Conservation (phyloP, 495 filamentous ascomycete genomes). For the Lasiosphaeria hispida region DNA sequence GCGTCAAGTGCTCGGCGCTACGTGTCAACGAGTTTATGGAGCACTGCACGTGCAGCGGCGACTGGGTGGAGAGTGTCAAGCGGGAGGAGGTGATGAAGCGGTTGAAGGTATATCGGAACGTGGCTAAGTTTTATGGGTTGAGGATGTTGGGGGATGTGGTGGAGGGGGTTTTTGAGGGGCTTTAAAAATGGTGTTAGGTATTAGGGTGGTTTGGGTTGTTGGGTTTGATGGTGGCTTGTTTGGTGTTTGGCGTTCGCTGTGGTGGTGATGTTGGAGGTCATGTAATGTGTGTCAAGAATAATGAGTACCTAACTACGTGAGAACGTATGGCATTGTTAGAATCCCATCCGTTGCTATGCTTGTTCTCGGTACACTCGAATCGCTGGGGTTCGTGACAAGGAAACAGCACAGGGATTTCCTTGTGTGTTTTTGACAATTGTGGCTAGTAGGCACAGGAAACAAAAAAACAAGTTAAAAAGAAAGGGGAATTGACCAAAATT, state of each 20-base stretch:
- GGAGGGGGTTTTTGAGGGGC: constrained; percentile 50
- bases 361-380: no score
- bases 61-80: constrained; percentile 71
- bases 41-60: constrained; percentile 88
- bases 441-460: no score
- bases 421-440: no score
- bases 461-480: no score
- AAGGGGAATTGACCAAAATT: no score
- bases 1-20: constrained; percentile 61
- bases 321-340: no score
- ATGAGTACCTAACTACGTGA: no score
- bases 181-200: constrained; percentile 23
- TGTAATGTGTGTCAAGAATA: no score
- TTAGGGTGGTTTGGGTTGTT: not conserved
- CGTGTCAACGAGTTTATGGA: constrained; percentile 93
- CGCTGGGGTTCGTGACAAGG: no score
- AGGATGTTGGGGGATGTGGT: constrained; percentile 77
- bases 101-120: constrained; percentile 67
- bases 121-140: constrained; percentile 74
- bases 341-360: no score
- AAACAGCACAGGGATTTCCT: no score
- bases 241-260: not conserved
- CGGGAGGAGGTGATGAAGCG: constrained; percentile 63
- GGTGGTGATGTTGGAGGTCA: no score
- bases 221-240: not conserved